Conservation (phyloP, 441 rosid genomes). For the Erodium moschatum region DNA sequence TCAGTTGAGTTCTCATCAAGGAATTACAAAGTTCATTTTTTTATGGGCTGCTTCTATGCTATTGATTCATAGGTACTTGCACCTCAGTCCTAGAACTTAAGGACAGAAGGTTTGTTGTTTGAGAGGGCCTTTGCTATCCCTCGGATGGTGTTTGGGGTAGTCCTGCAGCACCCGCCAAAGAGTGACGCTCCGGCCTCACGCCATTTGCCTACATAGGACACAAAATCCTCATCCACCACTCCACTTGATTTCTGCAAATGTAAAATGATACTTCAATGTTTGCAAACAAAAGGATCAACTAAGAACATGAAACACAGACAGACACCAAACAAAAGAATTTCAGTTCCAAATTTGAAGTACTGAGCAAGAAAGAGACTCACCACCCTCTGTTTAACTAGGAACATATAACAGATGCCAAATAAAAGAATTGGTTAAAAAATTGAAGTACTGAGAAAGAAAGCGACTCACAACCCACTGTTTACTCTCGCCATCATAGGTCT, state of each 20-base stretch:
- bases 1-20: not conserved
- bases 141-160: conserved; percentile 68
- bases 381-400: no score
- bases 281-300: not conserved
- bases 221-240: conserved; percentile 56
- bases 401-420: no score
- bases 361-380: no score
- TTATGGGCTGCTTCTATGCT: not conserved
- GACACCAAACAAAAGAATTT: no score
- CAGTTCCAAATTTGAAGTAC: no score
- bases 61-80: not conserved
- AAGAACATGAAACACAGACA: no score
- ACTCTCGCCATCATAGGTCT: conserved; percentile 47
- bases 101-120: conserved; percentile 1
- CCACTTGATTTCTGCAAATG: conserved; percentile 47
- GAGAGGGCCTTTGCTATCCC: conserved; percentile 35
- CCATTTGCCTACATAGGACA: conserved; percentile 61
- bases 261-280: not conserved
- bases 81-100: conserved; percentile 18
- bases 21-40: not conserved
- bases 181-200: conserved; percentile 62
- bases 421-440: not conserved
- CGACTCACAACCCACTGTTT: conserved; percentile 75
- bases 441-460: no score
- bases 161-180: conserved; percentile 89